These are phyloP conservation scores for Nepenthes gracilis DNA, from an alignment of 148 eudicot genomes.

Conservation along the genomic window DNA sequence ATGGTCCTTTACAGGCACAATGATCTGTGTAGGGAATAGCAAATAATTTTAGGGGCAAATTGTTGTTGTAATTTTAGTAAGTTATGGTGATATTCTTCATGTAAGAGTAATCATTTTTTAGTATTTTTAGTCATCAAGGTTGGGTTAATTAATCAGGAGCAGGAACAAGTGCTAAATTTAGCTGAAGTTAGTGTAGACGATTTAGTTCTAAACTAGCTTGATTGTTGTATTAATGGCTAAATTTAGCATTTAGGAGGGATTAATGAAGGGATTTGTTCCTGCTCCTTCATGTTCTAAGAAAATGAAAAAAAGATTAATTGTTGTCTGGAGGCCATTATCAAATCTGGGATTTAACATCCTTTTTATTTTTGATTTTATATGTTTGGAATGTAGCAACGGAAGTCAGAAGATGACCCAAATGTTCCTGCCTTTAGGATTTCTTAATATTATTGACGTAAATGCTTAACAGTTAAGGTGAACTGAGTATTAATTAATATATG, in stretches of 20 bases:
- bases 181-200: constrained; percentile 17
- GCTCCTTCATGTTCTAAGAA: constrained; percentile 14
- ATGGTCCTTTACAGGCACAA: constrained; percentile 8
- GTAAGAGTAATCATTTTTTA: no score
- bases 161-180: constrained; percentile 63
- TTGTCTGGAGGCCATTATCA: not conserved
- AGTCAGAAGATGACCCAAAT: constrained; percentile 1
- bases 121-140: no score
- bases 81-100: no score
- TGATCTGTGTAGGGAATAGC: constrained; percentile 5
- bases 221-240: constrained; percentile 7
- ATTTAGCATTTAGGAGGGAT: constrained; percentile 11
- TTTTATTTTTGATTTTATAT: constrained; percentile 12
- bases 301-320: no score
- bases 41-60: no score
- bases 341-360: constrained; percentile 4
- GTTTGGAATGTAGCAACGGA: constrained; percentile 14
- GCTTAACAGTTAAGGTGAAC: no score
- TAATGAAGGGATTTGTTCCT: constrained; percentile 29
- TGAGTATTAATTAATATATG: no score
- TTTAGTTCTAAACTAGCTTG: constrained; percentile 4
- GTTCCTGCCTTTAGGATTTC: no score
- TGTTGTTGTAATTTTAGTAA: no score
- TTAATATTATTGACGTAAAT: no score
- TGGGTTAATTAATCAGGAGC: constrained; percentile 14